Evolutionary conservation across 345 rosid genomes (phyloP), one percentile per base, ranked within the genome.

Genomic region (Anacardium occidentale): DNA sequence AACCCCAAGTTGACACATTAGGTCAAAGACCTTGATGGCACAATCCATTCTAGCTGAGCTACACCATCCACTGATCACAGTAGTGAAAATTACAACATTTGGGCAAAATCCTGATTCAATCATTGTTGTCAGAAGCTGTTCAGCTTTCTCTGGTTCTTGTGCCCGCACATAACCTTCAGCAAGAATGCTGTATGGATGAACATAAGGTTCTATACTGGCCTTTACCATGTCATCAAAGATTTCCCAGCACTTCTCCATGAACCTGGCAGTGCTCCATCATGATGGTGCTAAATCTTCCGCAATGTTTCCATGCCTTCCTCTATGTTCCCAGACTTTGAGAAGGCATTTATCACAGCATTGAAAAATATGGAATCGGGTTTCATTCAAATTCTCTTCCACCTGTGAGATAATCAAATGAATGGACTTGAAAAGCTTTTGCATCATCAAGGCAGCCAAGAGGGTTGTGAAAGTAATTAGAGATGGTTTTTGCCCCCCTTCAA

Each of bases 221-320:
- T 81, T 81, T 62, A 80, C 74, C 90, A 86, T 86, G 77, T 86
- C 85, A 79, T 88, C 81, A 63, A 86, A 88, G 64, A 84, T 83
- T 76, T 84, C 84, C 57, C 81, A 78, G 72, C 90, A 86, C 76
- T 83, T 88, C 66, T 78, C 83, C 89, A 88, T 88, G 69, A 73
- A 86, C 57, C 92, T 90, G 12, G 89, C 90, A 26, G 87, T 81
- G 83, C 92, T 88, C 92, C 92, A 88, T 25, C 89, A 88, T 88
- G 62, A 86, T 86, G 32, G 89, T 88, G 71, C 90, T 86, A 77
- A 80, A 88, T 88, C 75, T 81, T 86, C 82, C 80, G 67, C 67
- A 88, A 55, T 6, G 79, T 79, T 51, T 73, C 74, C 75, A 81
- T 78, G 2, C 88, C 92, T 32, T 78, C 85, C 64, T 88, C 88